These are phyloP conservation scores for Paraleonurus japonicus DNA, from an alignment of 257 asterid species.

Conservation along the genomic window DNA sequence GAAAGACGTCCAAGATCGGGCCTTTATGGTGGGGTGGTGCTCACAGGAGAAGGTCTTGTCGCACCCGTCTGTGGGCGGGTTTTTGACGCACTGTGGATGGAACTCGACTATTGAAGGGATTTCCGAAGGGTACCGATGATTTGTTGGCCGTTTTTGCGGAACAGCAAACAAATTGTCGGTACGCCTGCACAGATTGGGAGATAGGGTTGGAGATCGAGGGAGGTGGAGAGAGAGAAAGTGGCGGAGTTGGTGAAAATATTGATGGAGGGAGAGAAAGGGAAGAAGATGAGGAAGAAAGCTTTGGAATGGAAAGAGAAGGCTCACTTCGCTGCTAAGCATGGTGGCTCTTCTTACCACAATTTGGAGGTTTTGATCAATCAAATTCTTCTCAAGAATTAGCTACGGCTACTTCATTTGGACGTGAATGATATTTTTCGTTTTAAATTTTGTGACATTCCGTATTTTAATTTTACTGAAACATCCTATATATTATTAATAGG, in stretches of 20 bases:
- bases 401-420: not conserved
- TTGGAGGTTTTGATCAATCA: constrained; percentile 45
- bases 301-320: constrained; percentile 52
- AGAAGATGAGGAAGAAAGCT: constrained; percentile 49
- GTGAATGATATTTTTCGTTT: not conserved
- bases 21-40: constrained; percentile 65
- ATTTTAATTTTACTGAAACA: not conserved
- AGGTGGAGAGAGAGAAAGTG: constrained; percentile 47
- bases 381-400: constrained; percentile 35
- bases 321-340: constrained; percentile 30
- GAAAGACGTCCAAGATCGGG: constrained; percentile 43
- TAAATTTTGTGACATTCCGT: not conserved
- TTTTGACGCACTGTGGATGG: constrained; percentile 69
- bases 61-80: constrained; percentile 50
- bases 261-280: constrained; percentile 66
- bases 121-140: constrained; percentile 62
- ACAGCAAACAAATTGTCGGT: constrained; percentile 61
- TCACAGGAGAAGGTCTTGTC: constrained; percentile 53
- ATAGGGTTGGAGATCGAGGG: constrained; percentile 58
- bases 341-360: constrained; percentile 43
- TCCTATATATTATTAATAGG: no score
- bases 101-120: constrained; percentile 59
- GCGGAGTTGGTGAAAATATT: constrained; percentile 47
- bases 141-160: constrained; percentile 75
- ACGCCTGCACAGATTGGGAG: constrained; percentile 47